Evolutionary conservation across 2,329 filamentous ascomycete species (phyloP), one percentile per base, ranked within the genome.

Genomic region (Escovopsis weberi): DNA sequence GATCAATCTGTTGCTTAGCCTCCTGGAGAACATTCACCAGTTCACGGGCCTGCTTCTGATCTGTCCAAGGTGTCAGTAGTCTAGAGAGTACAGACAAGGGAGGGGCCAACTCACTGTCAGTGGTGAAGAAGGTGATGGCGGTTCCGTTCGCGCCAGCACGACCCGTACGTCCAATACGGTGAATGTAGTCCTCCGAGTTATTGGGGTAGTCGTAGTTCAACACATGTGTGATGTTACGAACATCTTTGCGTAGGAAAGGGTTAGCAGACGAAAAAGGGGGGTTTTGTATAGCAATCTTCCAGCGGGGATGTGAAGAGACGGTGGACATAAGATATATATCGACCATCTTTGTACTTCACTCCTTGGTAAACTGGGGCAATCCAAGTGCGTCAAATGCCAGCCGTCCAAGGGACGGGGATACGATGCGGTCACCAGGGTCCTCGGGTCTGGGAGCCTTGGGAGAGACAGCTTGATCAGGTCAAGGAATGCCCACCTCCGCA

Each of bases 161-260:
- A 57, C 91, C 89, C 56, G 91, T 96, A 69, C 91, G 84, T 58
- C 91, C 91, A 65, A 89, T 91, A 64, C 91, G 84, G 63, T 95
- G 91, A 55, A 96, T 94, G 59, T 96, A 96, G 61, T 96, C 89
- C 71, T 98, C 91, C 58, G 91, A 79, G 68, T 96, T 96, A 74
- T 96, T 96, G 65, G 89, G 89, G 69, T 96, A 96, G 66, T 96
- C 91, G 85, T 96, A 95, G 80, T 96, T 96, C 71, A 98, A 78
- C 69, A 98, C 91, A 72, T 98, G 91, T 69, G 91, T 96, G 73
- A 98, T 98, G 77, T 98, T 94, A 72, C 88, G 89, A 74, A 98
- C 91, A 83, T 98, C 91, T 96, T 95, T 62, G 60, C 58, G 59
- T 57, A 56, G 58, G 70, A 35, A 74, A 66, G 77, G 74, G 84